These are phyloP conservation scores for Cunninghamia lanceolata DNA, from an alignment of 75 land plant genomes.

Conservation along the genomic window DNA sequence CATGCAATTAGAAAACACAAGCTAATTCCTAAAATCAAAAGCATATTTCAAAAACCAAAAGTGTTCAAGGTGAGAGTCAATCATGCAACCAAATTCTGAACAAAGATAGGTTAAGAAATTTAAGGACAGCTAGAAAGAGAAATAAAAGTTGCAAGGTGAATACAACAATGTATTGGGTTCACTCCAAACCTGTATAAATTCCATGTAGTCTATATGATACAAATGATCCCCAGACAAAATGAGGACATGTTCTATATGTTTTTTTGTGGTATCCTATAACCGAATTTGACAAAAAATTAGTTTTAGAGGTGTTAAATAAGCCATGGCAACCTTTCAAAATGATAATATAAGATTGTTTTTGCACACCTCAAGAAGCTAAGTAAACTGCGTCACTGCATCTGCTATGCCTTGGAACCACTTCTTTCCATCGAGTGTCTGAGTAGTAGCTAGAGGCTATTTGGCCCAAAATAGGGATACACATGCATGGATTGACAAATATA, in stretches of 20 bases:
- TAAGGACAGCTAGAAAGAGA: neutral
- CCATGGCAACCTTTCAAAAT: neutral
- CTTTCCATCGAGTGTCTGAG: conserved; percentile 66
- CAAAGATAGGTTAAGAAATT: neutral
- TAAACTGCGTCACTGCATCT: conserved; percentile 74
- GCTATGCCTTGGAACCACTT: conserved; percentile 84
- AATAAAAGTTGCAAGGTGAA: neutral
- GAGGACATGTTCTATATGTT: no score
- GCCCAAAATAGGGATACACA: neutral
- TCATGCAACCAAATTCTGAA: neutral
- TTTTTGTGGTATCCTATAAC: conserved; percentile 46
- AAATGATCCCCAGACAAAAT: no score
- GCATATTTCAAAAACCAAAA: no score
- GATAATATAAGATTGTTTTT: no score
- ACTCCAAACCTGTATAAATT: no score
- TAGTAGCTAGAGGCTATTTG: conserved; percentile 59
- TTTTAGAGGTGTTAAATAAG: neutral
- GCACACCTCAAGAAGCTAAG: conserved; percentile 84
- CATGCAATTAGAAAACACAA: neutral
- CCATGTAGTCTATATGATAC: no score
- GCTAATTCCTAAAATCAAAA: no score
- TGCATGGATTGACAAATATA: neutral
- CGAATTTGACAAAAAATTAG: neutral
- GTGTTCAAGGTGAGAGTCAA: neutral
- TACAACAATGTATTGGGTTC: no score